Percentiles rank a stretch among this genome's conserved stretches.
phyloP scores from a whole-genome alignment of 2,329 filamentous ascomycete species.

The Pseudopyricularia javanii region DNA sequence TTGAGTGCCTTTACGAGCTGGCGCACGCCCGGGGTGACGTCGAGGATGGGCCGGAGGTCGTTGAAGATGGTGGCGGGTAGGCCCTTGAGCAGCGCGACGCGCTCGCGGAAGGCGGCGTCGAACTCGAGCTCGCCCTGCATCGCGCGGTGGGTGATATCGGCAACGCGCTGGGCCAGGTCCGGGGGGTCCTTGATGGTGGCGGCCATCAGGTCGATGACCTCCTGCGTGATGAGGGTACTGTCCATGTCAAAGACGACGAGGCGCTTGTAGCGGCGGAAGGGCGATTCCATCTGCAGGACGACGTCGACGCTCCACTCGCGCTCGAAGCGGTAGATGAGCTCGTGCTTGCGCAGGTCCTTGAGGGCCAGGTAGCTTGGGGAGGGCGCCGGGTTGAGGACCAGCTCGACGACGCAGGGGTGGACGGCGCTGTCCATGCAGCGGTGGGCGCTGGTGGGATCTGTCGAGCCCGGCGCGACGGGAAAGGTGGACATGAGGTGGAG shows the following conservation, averaged over 20 bases:
- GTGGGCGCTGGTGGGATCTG: conserved; percentile 46
- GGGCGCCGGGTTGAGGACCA: conserved; percentile 49
- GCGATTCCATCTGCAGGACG: conserved; percentile 58
- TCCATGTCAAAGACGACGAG: conserved; percentile 98
- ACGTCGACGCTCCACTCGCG: conserved; percentile 83
- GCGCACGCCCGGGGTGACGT: conserved; percentile 69
- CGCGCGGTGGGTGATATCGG: conserved; percentile 79
- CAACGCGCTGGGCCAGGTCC: conserved; percentile 70
- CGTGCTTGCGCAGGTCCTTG: conserved; percentile 63
- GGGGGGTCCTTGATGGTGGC: conserved; percentile 56
- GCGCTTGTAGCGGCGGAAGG: conserved; percentile 69
- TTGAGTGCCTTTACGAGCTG: conserved; percentile 65
- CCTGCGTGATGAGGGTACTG: conserved; percentile 90
- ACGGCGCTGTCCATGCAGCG: conserved; percentile 50
- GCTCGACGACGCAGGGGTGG: conserved; percentile 52
- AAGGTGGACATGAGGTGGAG: conserved; percentile 54
- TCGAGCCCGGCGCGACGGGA: conserved; percentile 37
- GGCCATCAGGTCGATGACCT: conserved; percentile 93
- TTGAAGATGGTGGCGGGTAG: conserved; percentile 70
- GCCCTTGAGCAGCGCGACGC: conserved; percentile 70
- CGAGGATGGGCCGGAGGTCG: conserved; percentile 60
- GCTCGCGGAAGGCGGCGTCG: conserved; percentile 65
- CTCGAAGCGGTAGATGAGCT: conserved; percentile 74
- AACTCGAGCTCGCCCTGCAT: conserved; percentile 98
- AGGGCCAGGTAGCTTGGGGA: conserved; percentile 52